These are phyloP conservation scores for Suillus plorans DNA, from an alignment of 768 basidiomycete species.

Conservation along the genomic window DNA sequence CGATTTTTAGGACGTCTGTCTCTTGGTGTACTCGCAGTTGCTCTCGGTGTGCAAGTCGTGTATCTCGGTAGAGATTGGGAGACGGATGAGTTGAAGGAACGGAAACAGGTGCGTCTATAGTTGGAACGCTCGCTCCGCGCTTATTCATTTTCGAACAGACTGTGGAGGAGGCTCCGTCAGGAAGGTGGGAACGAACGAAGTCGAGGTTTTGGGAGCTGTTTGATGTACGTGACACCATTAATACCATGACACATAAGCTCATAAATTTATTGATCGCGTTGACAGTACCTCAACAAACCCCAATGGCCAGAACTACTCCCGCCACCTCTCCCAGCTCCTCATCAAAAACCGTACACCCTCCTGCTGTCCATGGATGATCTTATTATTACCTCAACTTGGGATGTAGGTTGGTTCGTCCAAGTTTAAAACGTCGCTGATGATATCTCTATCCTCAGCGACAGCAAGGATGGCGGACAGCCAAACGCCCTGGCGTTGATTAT, in stretches of 20 bases:
- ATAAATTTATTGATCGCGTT: not conserved
- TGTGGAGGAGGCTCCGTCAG: conserved; percentile 56
- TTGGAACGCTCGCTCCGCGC: not conserved
- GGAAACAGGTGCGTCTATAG: conserved; percentile 54
- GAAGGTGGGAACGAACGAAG: conserved; percentile 64
- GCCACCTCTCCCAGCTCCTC: conserved; percentile 75
- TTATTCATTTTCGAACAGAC: conserved; percentile 36
- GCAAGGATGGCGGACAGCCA: conserved; percentile 96
- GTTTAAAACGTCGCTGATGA: not conserved
- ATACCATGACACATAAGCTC: not conserved
- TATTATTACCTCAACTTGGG: conserved; percentile 90
- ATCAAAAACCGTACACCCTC: conserved; percentile 90
- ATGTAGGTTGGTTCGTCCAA: conserved; percentile 57
- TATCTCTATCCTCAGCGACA: conserved; percentile 57
- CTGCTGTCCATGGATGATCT: conserved; percentile 91
- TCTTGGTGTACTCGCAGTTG: conserved; percentile 53
- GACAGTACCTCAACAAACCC: conserved; percentile 89
- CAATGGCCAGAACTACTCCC: conserved; percentile 92
- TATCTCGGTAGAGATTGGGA: conserved; percentile 83
- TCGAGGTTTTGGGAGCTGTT: conserved; percentile 64
- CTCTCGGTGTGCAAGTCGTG: conserved; percentile 53
- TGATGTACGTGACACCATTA: conserved; percentile 48
- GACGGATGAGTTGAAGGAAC: conserved; percentile 61
- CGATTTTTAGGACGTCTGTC: conserved; percentile 54
- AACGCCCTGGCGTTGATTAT: conserved; percentile 97